Evolutionary conservation across 495 filamentous ascomycete genomes (phyloP).

Genomic region (Penicillium salamii): DNA sequence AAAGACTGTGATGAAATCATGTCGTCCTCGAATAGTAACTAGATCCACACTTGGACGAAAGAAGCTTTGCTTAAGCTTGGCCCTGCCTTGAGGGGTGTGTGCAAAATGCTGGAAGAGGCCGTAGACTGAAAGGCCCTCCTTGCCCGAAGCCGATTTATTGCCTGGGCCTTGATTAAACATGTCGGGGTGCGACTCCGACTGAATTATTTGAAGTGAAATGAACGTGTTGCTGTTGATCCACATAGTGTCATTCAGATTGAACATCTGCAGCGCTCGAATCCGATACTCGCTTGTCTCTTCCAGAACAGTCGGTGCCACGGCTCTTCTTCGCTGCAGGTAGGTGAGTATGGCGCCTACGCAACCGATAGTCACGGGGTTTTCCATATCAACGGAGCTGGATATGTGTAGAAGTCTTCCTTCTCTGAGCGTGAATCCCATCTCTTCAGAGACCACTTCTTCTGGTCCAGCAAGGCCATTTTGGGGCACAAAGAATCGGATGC

Average conservation of each 20-base stretch:
- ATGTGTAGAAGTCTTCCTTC: constrained; percentile 71
- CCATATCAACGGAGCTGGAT: constrained; percentile 71
- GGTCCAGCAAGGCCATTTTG: constrained; percentile 47
- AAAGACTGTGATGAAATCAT: constrained; percentile 66
- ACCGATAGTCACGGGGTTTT: constrained; percentile 70
- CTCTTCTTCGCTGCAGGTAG: constrained; percentile 70
- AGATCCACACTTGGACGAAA: constrained; percentile 73
- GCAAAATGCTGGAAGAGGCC: constrained; percentile 79
- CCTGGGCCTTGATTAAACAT: constrained; percentile 76
- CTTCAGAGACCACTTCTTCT: constrained; percentile 44
- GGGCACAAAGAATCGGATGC: constrained; percentile 53
- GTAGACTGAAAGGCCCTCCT: constrained; percentile 87
- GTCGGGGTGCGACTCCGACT: constrained; percentile 81
- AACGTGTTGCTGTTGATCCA: constrained; percentile 81
- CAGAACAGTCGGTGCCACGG: constrained; percentile 31
- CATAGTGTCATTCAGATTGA: constrained; percentile 73
- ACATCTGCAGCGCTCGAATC: constrained; percentile 71
- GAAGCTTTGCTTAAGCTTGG: constrained; percentile 76
- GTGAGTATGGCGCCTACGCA: constrained; percentile 83
- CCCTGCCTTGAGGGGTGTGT: constrained; percentile 76
- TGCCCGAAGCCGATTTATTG: constrained; percentile 64
- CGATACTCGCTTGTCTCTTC: constrained; percentile 44
- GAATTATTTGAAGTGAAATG: constrained; percentile 79
- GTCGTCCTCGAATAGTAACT: constrained; percentile 67
- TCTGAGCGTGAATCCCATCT: constrained; percentile 47